Conservation (phyloP, 2,329 filamentous ascomycete species). For the Neocucurbitaria cava region DNA sequence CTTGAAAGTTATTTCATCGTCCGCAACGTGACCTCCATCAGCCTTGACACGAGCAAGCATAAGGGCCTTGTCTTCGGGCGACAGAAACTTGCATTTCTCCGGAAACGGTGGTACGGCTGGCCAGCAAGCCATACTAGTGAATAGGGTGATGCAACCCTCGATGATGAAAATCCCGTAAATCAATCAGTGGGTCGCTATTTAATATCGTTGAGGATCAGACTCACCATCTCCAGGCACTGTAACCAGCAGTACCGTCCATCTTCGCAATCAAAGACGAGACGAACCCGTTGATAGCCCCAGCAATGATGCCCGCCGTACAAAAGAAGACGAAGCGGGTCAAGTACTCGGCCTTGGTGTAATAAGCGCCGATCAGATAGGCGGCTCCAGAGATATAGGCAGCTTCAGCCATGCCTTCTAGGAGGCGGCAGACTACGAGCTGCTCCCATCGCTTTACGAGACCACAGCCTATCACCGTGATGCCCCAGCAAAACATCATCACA, state of each 20-base stretch:
- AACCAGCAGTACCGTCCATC: constrained; percentile 35
- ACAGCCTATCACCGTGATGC: constrained; percentile 42
- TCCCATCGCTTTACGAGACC: constrained; percentile 37
- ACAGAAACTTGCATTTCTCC: constrained; percentile 58
- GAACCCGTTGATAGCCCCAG: constrained; percentile 64
- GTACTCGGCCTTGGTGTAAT: constrained; percentile 62
- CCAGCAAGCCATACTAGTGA: constrained; percentile 56
- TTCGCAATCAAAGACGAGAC: constrained; percentile 53
- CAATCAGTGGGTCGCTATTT: background rate
- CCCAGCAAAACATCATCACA: constrained; percentile 46
- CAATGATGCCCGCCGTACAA: constrained; percentile 60
- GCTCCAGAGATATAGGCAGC: constrained; percentile 38
- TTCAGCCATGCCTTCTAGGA: constrained; percentile 42
- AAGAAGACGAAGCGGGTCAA: constrained; percentile 61
- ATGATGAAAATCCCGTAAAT: constrained; percentile 64
- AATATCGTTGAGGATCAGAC: background rate
- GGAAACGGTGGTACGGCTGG: constrained; percentile 60
- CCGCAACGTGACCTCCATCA: constrained; percentile 55
- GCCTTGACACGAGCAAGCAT: constrained; percentile 59
- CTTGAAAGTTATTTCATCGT: constrained; percentile 57
- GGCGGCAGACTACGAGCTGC: constrained; percentile 36
- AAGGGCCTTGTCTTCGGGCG: constrained; percentile 58
- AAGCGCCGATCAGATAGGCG: constrained; percentile 41
- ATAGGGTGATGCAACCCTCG: constrained; percentile 62
- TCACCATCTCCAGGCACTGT: constrained; percentile 38